Base-by-base conservation (phyloP, 2,329 filamentous ascomycete species). In the Alternaria longipes region DNA sequence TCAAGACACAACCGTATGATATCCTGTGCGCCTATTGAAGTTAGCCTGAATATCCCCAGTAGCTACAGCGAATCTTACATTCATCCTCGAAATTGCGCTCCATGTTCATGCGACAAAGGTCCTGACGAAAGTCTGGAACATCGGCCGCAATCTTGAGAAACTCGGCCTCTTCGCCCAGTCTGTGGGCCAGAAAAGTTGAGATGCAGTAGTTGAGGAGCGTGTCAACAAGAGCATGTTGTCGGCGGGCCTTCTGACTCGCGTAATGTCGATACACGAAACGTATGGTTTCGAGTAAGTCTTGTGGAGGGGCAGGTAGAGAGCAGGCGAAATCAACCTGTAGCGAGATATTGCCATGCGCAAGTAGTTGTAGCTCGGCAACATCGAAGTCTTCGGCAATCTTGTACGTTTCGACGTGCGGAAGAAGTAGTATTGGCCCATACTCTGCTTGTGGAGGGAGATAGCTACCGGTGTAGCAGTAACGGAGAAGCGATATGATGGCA, bases 121-220 rank as follows among this genome's bases (percentile, higher is more conserved):
- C 80, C 49, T 77, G 75, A 41, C 79, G 74, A 63, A 83, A 83
- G 6, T 72, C 69, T 7, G 74, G 68, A 11, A 80, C 68, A 7
- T 80, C 75, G 41, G 68, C 77, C 1, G 76, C 74, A 11, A 81
- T 60, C 14, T 73, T 62, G 22, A 73, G 69, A 67, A 84, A 83
- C 3, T 76, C 74, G 11, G 60, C 54, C 42, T 77, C 70, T 22
- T 75, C 54, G 2, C 68, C 76, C 4, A 83, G 72, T 16, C 65
- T 64, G 60, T 83, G 81, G 26, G 74, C 72, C 4, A 67, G 38
- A 63, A 81, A 82, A 28, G 69, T 72, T 7, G 73, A 70, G 20
- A 83, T 72, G 59, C 80, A 83, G 67, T 83, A 83, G 63, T 81
- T 76, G 50, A 81, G 70, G 16, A 83, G 69, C 0, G 76, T 78